Evolutionary conservation across 2,329 filamentous ascomycete genomes (phyloP).

Genomic region (Acrodontium crateriforme): DNA sequence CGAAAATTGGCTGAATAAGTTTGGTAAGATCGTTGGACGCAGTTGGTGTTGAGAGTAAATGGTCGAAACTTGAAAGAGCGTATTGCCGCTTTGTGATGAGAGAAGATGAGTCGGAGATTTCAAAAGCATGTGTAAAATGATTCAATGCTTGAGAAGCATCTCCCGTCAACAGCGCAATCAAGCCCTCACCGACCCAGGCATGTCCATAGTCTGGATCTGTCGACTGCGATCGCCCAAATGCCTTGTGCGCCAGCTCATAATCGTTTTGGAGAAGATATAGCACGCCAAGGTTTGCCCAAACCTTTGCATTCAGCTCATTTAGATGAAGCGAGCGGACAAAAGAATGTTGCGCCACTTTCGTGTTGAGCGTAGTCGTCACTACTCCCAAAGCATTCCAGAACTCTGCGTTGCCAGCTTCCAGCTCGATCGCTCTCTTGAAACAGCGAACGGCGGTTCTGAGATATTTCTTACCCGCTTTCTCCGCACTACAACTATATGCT

Average conservation of each 20-base stretch:
- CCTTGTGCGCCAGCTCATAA: conserved; percentile 69
- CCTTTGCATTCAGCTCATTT: conserved; percentile 69
- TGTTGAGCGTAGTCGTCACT: conserved; percentile 72
- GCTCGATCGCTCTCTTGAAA: conserved; percentile 91
- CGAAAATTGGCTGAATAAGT: conserved; percentile 78
- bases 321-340: conserved; percentile 87
- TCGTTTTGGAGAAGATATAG: conserved; percentile 79
- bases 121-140: conserved; percentile 87
- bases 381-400: conserved; percentile 97
- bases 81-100: conserved; percentile 65
- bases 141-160: conserved; percentile 64
- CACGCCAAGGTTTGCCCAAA: conserved; percentile 84
- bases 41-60: conserved; percentile 48
- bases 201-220: conserved; percentile 87
- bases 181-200: conserved; percentile 86
- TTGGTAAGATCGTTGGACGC: conserved; percentile 39
- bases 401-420: conserved; percentile 85
- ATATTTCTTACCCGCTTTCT: conserved; percentile 49
- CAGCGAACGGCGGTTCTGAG: conserved; percentile 71
- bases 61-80: conserved; percentile 67
- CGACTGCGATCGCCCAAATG: conserved; percentile 82
- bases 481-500: conserved; percentile 52
- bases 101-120: conserved; percentile 70
- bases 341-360: conserved; percentile 80
- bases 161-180: conserved; percentile 65